Evolutionary conservation across 73 alveolate genomes (phyloP).

Genomic region (Durusdinium trenchii): DNA sequence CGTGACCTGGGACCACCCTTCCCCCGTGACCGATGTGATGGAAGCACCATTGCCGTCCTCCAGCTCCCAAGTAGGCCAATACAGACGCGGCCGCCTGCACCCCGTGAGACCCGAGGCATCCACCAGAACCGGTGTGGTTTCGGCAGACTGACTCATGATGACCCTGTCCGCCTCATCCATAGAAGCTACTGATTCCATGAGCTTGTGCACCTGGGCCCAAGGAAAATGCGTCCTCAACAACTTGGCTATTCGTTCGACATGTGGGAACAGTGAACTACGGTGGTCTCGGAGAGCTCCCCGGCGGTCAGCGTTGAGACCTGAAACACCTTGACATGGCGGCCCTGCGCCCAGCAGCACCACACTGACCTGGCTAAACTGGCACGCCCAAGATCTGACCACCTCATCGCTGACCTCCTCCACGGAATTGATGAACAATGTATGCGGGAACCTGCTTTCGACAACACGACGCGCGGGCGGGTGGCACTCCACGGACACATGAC

Average conservation of each 20-base stretch:
- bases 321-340: neutral
- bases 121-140: too few relatives aligned
- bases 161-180: too few relatives aligned
- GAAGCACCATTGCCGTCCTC: neutral
- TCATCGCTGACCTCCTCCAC: neutral
- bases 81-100: too few relatives aligned
- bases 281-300: neutral
- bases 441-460: neutral
- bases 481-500: neutral
- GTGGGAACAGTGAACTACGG: neutral
- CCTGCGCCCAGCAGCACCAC: neutral
- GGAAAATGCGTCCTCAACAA: too few relatives aligned
- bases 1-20: too few relatives aligned
- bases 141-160: too few relatives aligned
- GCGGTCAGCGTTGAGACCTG: neutral
- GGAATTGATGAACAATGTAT: too few relatives aligned
- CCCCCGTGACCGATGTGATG: neutral
- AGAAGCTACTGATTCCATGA: too few relatives aligned
- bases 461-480: neutral
- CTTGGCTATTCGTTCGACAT: neutral
- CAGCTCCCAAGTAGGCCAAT: neutral
- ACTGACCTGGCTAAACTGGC: neutral
- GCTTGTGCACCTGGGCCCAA: too few relatives aligned
- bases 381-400: neutral
- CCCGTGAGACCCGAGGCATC: too few relatives aligned